A percentile compares a stretch with the other conserved stretches of the same genome.
These are phyloP conservation scores for Calonectria hongkongensis DNA, from an alignment of 2,329 filamentous ascomycete species.

Conservation along the genomic window DNA sequence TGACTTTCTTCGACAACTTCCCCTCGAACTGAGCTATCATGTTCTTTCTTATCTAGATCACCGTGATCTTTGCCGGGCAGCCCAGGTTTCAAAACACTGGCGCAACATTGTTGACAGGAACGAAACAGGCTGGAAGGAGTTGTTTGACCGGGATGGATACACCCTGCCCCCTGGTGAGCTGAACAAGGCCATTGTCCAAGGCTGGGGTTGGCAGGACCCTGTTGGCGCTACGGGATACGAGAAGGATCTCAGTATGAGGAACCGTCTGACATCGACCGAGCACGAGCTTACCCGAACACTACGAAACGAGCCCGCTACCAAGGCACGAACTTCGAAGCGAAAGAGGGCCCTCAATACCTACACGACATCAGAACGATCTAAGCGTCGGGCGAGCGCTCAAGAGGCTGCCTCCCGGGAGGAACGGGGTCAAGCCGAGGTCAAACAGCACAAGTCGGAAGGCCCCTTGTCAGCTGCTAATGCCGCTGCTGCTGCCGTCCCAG, in stretches of 20 bases:
- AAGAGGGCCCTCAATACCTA: constrained; percentile 71
- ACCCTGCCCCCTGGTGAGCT: constrained; percentile 87
- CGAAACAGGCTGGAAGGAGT: constrained; percentile 95
- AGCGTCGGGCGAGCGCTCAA: constrained; percentile 71
- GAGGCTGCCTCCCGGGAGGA: constrained; percentile 67
- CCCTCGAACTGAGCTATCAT: constrained; percentile 90
- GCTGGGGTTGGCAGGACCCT: constrained; percentile 98
- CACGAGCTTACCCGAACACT: constrained; percentile 67
- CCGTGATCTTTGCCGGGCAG: constrained; percentile 89
- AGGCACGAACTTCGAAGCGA: constrained; percentile 72
- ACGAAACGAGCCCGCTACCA: constrained; percentile 65
- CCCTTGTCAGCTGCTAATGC: constrained; percentile 91
- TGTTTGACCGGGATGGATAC: constrained; percentile 91
- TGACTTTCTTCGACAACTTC: constrained; percentile 90
- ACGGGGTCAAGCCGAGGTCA: constrained; percentile 62
- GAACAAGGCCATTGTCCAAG: constrained; percentile 88
- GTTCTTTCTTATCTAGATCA: constrained; percentile 91
- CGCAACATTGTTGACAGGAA: constrained; percentile 92
- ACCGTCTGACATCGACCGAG: constrained; percentile 71
- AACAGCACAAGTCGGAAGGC: constrained; percentile 81
- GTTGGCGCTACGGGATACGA: constrained; percentile 85
- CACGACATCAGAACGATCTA: constrained; percentile 69
- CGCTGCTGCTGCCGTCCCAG: constrained; percentile 87
- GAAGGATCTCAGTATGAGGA: constrained; percentile 82
- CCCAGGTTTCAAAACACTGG: constrained; percentile 97